Evolutionary conservation across 2,329 filamentous ascomycete species (phyloP).

Genomic region (Penicillium sp.): DNA sequence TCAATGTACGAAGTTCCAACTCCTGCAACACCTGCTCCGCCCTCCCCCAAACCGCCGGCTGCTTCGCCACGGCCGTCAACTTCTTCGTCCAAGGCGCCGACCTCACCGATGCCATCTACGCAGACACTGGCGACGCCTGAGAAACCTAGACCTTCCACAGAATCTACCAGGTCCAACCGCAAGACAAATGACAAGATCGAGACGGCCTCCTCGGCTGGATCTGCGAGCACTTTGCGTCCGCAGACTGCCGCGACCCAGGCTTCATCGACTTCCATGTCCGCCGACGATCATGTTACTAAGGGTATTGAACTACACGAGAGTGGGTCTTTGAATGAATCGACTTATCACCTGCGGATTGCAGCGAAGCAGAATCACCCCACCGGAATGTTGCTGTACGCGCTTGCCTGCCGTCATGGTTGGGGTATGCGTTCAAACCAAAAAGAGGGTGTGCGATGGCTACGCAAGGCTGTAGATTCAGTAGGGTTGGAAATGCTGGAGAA

Average conservation of each 20-base stretch:
- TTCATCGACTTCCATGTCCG: slow-evolving; percentile 32
- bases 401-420: slow-evolving; percentile 96
- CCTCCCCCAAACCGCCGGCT: slow-evolving; percentile 7
- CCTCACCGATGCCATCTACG: slow-evolving; percentile 2
- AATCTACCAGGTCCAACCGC: slow-evolving; percentile 4
- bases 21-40: slow-evolving; percentile 13
- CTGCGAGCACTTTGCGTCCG: slow-evolving; percentile 63
- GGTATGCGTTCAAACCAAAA: slow-evolving; percentile 89
- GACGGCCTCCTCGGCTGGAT: slow-evolving; percentile 57
- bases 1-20: slow-evolving; percentile 29
- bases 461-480: slow-evolving; percentile 83
- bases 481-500: slow-evolving; percentile 81
- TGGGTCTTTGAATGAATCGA: slow-evolving; percentile 86
- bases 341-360: slow-evolving; percentile 89
- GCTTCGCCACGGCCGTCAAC: background rate
- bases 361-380: slow-evolving; percentile 83
- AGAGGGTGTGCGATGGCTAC: slow-evolving; percentile 89
- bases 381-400: slow-evolving; percentile 91
- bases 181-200: slow-evolving; percentile 33
- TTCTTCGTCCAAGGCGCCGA: background rate
- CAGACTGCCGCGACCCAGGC: slow-evolving; percentile 32
- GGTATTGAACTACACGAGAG: slow-evolving; percentile 88
- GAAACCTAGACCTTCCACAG: slow-evolving; percentile 12
- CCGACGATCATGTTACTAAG: slow-evolving; percentile 86
- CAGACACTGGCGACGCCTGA: slow-evolving; percentile 1